These are phyloP conservation scores for Erodium trifolium DNA, from an alignment of 441 rosid species.

Conservation along the genomic window DNA sequence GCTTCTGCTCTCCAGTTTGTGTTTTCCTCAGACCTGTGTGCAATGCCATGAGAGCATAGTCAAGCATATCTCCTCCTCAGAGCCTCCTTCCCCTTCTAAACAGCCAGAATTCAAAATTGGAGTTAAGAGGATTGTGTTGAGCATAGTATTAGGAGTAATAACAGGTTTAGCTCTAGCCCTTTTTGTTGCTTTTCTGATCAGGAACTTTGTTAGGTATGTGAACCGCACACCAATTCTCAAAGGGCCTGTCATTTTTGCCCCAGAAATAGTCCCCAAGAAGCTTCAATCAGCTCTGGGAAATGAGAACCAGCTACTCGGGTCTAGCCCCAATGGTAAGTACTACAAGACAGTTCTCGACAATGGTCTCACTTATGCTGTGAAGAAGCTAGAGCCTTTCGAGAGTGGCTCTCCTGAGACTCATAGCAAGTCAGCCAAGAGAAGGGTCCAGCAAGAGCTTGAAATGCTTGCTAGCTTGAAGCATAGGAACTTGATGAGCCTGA, in stretches of 20 bases:
- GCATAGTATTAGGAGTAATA: conserved; percentile 52
- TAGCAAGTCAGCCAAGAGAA: conserved; percentile 60
- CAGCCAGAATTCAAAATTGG: conserved; percentile 39
- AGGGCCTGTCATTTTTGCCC: conserved; percentile 88
- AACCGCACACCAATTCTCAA: conserved; percentile 71
- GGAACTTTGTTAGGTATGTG: conserved; percentile 47
- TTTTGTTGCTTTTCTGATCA: conserved; percentile 49
- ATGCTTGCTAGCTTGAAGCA: conserved; percentile 71
- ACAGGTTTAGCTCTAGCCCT: conserved; percentile 58
- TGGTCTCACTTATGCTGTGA: conserved; percentile 68
- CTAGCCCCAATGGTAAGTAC: conserved; percentile 73
- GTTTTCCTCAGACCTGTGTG: conserved; percentile 27
- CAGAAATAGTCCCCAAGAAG: conserved; percentile 54
- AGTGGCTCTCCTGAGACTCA: conserved; percentile 43
- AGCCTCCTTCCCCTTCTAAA: conserved; percentile 30
- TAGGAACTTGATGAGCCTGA: conserved; percentile 73
- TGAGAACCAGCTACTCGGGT: conserved; percentile 63
- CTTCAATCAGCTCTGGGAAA: conserved; percentile 64
- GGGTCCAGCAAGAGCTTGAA: conserved; percentile 74
- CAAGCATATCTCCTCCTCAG: conserved; percentile 37
- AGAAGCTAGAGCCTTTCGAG: conserved; percentile 62
- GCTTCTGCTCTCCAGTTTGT: conserved; percentile 36
- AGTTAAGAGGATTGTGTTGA: conserved; percentile 48
- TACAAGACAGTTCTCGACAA: conserved; percentile 68
- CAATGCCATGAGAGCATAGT: conserved; percentile 41